A percentile compares a stretch with the other conserved stretches of the same genome.
Conservation (phyloP, 495 filamentous ascomycete genomes). For the Collariella sp. region DNA sequence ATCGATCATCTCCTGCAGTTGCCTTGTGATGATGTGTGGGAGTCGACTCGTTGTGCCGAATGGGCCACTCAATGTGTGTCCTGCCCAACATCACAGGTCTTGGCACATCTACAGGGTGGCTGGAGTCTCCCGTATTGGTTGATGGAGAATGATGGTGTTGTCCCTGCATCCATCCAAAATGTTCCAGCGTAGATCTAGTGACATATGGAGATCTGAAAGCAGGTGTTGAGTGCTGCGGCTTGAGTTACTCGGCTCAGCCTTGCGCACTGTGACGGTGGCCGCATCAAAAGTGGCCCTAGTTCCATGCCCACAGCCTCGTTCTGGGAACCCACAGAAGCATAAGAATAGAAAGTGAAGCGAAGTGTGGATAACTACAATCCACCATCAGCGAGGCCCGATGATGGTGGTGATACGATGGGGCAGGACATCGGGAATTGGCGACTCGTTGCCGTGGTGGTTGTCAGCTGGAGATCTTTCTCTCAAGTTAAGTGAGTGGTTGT, state of each 20-base stretch:
- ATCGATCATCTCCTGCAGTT: not conserved
- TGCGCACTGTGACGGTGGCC: slow-evolving; percentile 9
- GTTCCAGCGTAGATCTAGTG: not conserved
- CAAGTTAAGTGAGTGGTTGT: too few relatives aligned
- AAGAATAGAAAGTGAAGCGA: not conserved
- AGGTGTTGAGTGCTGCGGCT: not conserved
- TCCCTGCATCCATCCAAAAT: too few relatives aligned
- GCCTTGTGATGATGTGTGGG: not conserved
- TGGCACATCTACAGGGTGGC: not conserved
- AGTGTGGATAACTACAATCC: not conserved
- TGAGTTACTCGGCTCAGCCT: slow-evolving; percentile 2
- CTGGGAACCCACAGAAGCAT: not conserved
- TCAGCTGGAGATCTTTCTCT: too few relatives aligned
- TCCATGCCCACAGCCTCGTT: slow-evolving; percentile 6
- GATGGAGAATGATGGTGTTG: not conserved
- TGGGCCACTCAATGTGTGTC: not conserved
- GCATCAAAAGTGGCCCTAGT: slow-evolving; percentile 4
- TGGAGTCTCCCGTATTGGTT: not conserved
- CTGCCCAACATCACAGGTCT: not conserved
- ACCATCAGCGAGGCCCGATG: not conserved
- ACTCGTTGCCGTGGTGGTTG: too few relatives aligned
- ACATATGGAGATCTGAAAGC: not conserved
- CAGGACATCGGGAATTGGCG: too few relatives aligned
- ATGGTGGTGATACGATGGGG: not conserved
- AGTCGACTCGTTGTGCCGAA: not conserved